Evolutionary conservation across 352 stramenopile genomes (phyloP).

Genomic region (Phytopythium litorale): DNA sequence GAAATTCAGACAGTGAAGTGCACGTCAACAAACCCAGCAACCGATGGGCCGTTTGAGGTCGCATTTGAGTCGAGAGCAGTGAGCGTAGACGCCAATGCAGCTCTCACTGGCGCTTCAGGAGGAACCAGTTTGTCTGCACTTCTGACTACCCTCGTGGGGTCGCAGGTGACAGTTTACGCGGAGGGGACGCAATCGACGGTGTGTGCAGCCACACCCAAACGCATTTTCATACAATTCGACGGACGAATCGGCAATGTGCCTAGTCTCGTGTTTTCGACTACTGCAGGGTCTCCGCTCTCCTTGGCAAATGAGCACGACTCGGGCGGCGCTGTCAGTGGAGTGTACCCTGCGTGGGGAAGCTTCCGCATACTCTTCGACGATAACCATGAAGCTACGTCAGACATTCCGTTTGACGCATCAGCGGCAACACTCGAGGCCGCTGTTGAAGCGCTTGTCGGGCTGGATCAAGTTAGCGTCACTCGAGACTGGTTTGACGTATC

Average conservation of each 20-base stretch:
- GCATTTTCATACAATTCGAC: slow-evolving; percentile 82
- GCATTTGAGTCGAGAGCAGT: slow-evolving; percentile 36
- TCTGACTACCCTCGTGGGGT: slow-evolving; percentile 27
- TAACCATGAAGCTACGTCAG: slow-evolving; percentile 38
- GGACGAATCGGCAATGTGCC: slow-evolving; percentile 51
- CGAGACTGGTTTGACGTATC: slow-evolving; percentile 67
- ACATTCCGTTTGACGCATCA: slow-evolving; percentile 68
- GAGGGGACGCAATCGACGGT: slow-evolving; percentile 41
- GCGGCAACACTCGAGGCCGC: slow-evolving; percentile 42
- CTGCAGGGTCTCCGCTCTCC: slow-evolving; percentile 24
- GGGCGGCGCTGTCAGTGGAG: slow-evolving; percentile 56
- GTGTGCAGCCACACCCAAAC: slow-evolving; percentile 36
- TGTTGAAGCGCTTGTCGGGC: slow-evolving; percentile 72
- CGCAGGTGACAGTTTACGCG: slow-evolving; percentile 31
- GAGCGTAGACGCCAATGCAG: slow-evolving; percentile 37
- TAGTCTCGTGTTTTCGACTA: slow-evolving; percentile 33
- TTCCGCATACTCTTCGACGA: slow-evolving; percentile 65
- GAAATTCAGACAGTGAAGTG: slow-evolving; percentile 85
- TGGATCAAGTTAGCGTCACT: slow-evolving; percentile 78
- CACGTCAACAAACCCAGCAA: slow-evolving; percentile 30
- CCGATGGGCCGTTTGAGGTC: slow-evolving; percentile 51
- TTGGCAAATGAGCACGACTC: slow-evolving; percentile 40
- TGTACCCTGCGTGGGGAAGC: slow-evolving; percentile 85
- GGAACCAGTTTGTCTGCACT: slow-evolving; percentile 24
- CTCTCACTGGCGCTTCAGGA: slow-evolving; percentile 23